A percentile compares a stretch with the other conserved stretches of the same genome.
These are phyloP conservation scores for Apocynum venetum DNA, from an alignment of 257 asterid genomes.

Conservation along the genomic window DNA sequence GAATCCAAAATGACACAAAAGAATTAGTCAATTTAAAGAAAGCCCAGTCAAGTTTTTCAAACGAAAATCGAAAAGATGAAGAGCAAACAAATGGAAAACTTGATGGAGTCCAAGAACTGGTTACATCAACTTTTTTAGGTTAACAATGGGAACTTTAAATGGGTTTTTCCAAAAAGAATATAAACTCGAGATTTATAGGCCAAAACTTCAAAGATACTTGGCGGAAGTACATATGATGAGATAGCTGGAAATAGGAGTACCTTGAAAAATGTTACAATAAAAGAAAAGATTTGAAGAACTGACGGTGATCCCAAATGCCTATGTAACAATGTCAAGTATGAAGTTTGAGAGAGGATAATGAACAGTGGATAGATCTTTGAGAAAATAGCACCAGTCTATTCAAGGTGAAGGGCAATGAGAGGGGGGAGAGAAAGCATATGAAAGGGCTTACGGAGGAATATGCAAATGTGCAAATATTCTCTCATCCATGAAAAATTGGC, in stretches of 20 bases:
- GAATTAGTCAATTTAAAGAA: slow-evolving; percentile 12
- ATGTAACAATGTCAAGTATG: slow-evolving; percentile 20
- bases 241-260: slow-evolving; percentile 31
- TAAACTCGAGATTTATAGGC: neutral
- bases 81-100: slow-evolving; percentile 11
- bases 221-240: slow-evolving; percentile 18
- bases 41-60: slow-evolving; percentile 34
- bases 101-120: slow-evolving; percentile 14
- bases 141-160: slow-evolving; percentile 22
- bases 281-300: neutral
- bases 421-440: neutral
- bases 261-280: slow-evolving; percentile 13
- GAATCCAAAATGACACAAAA: slow-evolving; percentile 11
- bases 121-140: slow-evolving; percentile 13
- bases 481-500: slow-evolving; percentile 20
- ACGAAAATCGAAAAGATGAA: slow-evolving; percentile 14
- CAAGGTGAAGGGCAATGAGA: neutral
- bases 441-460: neutral
- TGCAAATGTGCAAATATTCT: slow-evolving; percentile 13
- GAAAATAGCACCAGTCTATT: slow-evolving; percentile 20
- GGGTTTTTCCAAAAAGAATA: slow-evolving; percentile 23
- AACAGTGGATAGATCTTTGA: slow-evolving; percentile 15
- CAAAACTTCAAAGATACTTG: slow-evolving; percentile 8
- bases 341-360: neutral
- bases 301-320: slow-evolving; percentile 33